Conservation (phyloP, 768 basidiomycete genomes). For the Thelephora ganbajun region DNA sequence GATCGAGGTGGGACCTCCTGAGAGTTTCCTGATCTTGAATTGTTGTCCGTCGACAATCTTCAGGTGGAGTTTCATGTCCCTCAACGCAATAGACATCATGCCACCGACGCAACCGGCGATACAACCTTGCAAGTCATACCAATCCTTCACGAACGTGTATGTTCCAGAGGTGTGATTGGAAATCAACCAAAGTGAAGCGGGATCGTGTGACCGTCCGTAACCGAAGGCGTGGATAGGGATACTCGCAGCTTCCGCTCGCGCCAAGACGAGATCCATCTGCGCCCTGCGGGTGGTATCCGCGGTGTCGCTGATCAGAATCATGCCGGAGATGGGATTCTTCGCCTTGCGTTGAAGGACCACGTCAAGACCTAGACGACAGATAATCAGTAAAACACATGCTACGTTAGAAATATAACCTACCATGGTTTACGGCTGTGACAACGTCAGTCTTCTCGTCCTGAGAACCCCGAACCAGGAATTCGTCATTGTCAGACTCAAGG, state of each 20-base stretch:
- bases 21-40: conserved; percentile 91
- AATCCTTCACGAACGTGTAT: conserved; percentile 96
- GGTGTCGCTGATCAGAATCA: conserved; percentile 88
- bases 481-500: conserved; percentile 24
- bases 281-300: conserved; percentile 85
- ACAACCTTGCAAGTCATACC: conserved; percentile 89
- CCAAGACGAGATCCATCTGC: conserved; percentile 97
- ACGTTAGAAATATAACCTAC: conserved; percentile 20
- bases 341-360: conserved; percentile 89
- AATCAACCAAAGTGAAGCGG: conserved; percentile 96
- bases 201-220: conserved; percentile 94
- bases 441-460: conserved; percentile 95
- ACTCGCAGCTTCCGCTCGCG: conserved; percentile 91
- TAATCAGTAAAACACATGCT: background rate
- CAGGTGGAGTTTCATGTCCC: conserved; percentile 92
- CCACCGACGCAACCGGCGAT: conserved; percentile 92
- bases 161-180: conserved; percentile 96
- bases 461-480: conserved; percentile 53
- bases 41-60: conserved; percentile 81
- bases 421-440: conserved; percentile 96
- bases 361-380: conserved; percentile 52
- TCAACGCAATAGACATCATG: conserved; percentile 88
- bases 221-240: conserved; percentile 96
- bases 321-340: conserved; percentile 80
- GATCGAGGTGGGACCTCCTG: conserved; percentile 78